These are phyloP conservation scores for Apiotrichum gamsii DNA, from an alignment of 1,284 basidiomycete genomes.

Conservation along the genomic window DNA sequence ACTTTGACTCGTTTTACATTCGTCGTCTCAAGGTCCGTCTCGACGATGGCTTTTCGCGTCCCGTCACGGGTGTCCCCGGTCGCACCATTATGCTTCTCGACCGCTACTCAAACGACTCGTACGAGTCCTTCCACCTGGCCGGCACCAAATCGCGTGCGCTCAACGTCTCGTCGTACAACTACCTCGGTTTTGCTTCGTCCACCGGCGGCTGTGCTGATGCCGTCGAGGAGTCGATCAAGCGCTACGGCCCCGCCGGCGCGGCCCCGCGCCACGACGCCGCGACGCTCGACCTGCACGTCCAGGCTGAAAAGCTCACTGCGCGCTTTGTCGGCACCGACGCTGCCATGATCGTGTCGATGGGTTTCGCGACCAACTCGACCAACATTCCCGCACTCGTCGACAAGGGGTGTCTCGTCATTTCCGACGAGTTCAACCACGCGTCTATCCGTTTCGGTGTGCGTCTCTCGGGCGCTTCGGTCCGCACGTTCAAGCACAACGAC, in stretches of 20 bases:
- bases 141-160: conserved; percentile 80
- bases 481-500: conserved; percentile 97
- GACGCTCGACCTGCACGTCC: conserved; percentile 72
- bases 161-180: conserved; percentile 98
- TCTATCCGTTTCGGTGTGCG: conserved; percentile 91
- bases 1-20: conserved; percentile 99
- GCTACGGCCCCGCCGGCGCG: conserved; percentile 72
- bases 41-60: conserved; percentile 92
- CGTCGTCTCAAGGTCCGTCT: conserved; percentile 88
- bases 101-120: conserved; percentile 75
- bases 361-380: conserved; percentile 96
- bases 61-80: conserved; percentile 90
- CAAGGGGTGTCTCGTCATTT: conserved; percentile 92
- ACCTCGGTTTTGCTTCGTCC: conserved; percentile 95
- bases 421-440: conserved; percentile 95
- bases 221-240: conserved; percentile 70
- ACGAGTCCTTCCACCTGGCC: conserved; percentile 69
- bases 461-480: conserved; percentile 78
- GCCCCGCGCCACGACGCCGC: conserved; percentile 78
- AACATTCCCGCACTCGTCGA: conserved; percentile 84
- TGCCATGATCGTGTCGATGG: conserved; percentile 87
- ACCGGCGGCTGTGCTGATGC: conserved; percentile 89
- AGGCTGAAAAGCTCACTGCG: conserved; percentile 81
- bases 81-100: conserved; percentile 85
- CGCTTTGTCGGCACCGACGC: conserved; percentile 85